A percentile compares a stretch with the other conserved stretches of the same genome.
Conservation (phyloP, 2,329 filamentous ascomycete genomes). For the Basipetospora chlamydospora region DNA sequence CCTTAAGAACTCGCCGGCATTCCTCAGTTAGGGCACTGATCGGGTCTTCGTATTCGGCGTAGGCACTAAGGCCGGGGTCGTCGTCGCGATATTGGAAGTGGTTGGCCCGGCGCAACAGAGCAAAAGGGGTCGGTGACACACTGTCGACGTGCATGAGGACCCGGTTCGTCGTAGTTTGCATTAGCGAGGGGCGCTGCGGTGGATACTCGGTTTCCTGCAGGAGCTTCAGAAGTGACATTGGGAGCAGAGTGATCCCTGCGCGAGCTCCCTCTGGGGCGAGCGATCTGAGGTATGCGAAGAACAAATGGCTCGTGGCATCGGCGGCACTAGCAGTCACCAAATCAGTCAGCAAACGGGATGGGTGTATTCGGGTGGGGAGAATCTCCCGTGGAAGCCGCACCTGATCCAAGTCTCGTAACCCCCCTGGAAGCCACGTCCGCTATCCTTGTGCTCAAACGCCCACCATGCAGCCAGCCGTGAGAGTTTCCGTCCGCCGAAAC, state of each 20-base stretch:
- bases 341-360: conserved; percentile 4
- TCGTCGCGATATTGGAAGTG: conserved; percentile 92
- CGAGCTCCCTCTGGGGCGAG: conserved; percentile 66
- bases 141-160: conserved; percentile 95
- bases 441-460: conserved; percentile 86
- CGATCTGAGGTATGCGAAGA: conserved; percentile 92
- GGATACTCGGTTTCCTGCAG: conserved; percentile 91
- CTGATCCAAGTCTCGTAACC: conserved; percentile 80
- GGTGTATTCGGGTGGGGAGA: neutral
- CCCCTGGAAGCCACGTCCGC: conserved; percentile 81
- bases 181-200: conserved; percentile 58
- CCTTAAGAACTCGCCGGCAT: conserved; percentile 76
- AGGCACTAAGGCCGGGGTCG: conserved; percentile 69
- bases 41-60: conserved; percentile 80
- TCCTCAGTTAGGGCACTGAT: conserved; percentile 82
- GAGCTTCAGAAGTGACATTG: conserved; percentile 80
- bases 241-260: conserved; percentile 71
- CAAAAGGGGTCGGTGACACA: conserved; percentile 88
- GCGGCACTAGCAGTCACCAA: conserved; percentile 48
- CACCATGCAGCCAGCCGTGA: conserved; percentile 96
- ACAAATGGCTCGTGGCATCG: conserved; percentile 90
- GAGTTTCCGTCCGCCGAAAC: conserved; percentile 81
- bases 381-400: conserved; percentile 29
- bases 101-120: conserved; percentile 75
- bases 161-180: conserved; percentile 70